Evolutionary conservation across 1,139 yeast genomes (phyloP), one percentile per base, ranked within the genome.

Genomic region (Blastobotrys ciferrii): DNA sequence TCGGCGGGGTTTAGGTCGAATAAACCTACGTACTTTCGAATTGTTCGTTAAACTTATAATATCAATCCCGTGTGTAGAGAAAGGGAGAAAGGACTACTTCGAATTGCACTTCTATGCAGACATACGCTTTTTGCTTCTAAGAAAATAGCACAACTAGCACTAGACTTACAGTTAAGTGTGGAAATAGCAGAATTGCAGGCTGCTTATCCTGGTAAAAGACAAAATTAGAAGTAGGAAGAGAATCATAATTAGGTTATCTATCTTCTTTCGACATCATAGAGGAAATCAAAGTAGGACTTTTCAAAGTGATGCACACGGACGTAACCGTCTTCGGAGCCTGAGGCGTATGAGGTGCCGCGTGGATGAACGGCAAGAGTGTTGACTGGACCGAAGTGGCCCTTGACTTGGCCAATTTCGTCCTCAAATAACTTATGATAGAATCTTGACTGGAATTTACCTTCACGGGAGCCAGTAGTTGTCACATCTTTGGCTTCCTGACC

Each of bases 401-500:
- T 87, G 50, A 92, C 94, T 72, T 97, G 84, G 58, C 98, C 98
- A 61, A 92, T 83, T 69, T 91, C 98, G 66, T 92, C 98, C 68
- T 85, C 85, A 68, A 91, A 92, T 53, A 92, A 80, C 74, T 92
- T 92, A 72, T 94, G 98, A 73, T 84, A 89, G 69, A 92, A 87
- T 72, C 96, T 81, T 40, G 98, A 95, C 73, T 92, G 98, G 70
- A 92, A 92, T 67, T 88, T 88, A 74, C 98, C 98, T 70, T 92
- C 96, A 48, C 87, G 79, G 55, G 94, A 85, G 42, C 94, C 81
- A 37, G 98, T 89, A 25, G 98, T 92, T 42, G 99, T 92, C 67
- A 92, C 99, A 69, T 91, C 95, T 71, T 91, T 82, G 37, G 98
- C 98, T 67, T 91, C 98, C 75, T 92, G 98, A 81, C 99, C 99